Base-by-base conservation (phyloP, 306 rosid species). In the Chamaecrista fasciculata region DNA sequence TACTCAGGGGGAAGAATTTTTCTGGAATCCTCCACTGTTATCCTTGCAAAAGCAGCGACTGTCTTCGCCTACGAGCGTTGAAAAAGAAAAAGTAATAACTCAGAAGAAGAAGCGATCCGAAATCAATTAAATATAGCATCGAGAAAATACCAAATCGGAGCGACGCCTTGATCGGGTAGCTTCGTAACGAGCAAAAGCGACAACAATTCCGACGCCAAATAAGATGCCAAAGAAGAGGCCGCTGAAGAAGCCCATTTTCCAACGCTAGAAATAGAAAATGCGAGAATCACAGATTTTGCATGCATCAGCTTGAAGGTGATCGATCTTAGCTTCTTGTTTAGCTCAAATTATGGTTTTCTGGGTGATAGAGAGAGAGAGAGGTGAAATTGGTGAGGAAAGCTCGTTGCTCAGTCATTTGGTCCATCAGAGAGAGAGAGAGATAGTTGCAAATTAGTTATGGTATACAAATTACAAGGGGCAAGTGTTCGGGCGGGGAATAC, bases 21-120 rank as follows among this genome's bases (percentile, higher is more conserved):
- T 73, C 88, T 88, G 3, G 96, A 93, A 81, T 93, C 98, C 43
- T 83, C 78, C 74, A 87, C 91, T 15, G 97, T 93, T 90, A 93
- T 72, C 61, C 91, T 90, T 5, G 98, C 97, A 77, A 93, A 85
- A 20, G 75, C 81, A 24, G 96, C 97, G 33, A 90, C 70, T 18
- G 84, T 85, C 74, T 74, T 82, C 6, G 98, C 94, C 98, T 93
- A 55, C 19, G 44, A 78, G 11, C n/a, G 19, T 80, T 59, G 24
- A 48, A 53, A 50, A 57, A 31, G 24, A 0, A 29, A 18, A n/a
- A 57, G 25, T 56, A 33, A 11, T 33, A 33, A 33, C 4, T 33
- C 4, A 33, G 6, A 0, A 48, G 2, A 47, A 23, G 2, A 43
- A 51, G 43, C 11, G 6, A 61, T 25, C 47, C 25, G 8, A 46